Evolutionary conservation across 345 rosid species (phyloP).

Genomic region (Hypericum perforatum): DNA sequence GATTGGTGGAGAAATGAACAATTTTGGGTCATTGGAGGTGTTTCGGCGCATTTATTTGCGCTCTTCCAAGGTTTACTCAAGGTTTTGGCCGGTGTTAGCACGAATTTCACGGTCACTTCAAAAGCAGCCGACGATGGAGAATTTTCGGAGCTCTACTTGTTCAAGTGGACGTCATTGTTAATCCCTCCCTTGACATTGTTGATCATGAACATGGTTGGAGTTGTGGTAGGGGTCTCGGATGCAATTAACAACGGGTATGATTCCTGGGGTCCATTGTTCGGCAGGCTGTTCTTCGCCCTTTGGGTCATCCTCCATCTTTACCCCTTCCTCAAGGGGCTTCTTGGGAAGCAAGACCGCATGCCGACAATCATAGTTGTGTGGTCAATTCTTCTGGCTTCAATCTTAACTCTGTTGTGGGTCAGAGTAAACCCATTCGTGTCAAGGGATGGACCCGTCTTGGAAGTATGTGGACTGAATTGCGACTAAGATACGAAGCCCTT

Average conservation of each 20-base stretch:
- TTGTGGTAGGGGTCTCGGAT: not conserved
- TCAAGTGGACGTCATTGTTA: constrained; percentile 2
- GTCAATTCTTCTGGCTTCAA: not conserved
- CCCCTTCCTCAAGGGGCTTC: constrained; percentile 1
- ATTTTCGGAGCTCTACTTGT: constrained; percentile 2
- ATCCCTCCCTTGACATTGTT: constrained; percentile 1
- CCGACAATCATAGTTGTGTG: constrained; percentile 1
- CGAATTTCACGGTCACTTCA: constrained; percentile 3
- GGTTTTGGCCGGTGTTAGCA: constrained; percentile 4
- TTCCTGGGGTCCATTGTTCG: constrained; percentile 2
- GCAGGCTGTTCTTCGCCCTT: constrained; percentile 2
- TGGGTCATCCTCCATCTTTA: constrained; percentile 3
- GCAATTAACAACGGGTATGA: constrained; percentile 4
- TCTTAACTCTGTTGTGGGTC: not conserved
- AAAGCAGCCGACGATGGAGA: constrained; percentile 5
- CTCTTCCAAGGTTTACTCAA: constrained; percentile 7
- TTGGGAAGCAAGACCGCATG: constrained; percentile 1
- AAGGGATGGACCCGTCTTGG: constrained; percentile 1
- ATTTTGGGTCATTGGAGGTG: constrained; percentile 6
- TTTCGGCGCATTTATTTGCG: not conserved
- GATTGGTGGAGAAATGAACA: constrained; percentile 4
- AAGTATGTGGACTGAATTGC: constrained; percentile 4
- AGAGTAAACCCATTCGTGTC: constrained; percentile 2
- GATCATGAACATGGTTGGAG: constrained; percentile 4
- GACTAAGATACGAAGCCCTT: not conserved